These are phyloP conservation scores for Xylariaceae sp. DNA, from an alignment of 2,329 filamentous ascomycete species.

Conservation along the genomic window DNA sequence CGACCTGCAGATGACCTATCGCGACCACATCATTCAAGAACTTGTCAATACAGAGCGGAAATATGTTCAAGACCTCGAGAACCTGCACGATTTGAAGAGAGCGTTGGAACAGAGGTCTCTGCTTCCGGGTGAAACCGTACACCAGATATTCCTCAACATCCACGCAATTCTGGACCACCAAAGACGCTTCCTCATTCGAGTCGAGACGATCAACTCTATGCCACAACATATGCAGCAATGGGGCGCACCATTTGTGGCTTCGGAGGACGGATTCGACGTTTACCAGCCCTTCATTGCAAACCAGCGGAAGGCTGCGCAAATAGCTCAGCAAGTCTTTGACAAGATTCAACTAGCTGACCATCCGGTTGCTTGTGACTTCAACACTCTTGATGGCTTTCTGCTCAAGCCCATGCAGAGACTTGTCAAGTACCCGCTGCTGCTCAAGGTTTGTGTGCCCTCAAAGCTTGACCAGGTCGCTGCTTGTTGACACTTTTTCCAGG, in stretches of 20 bases:
- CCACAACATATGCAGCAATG: slow-evolving; percentile 73
- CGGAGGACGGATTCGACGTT: slow-evolving; percentile 81
- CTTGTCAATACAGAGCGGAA: slow-evolving; percentile 92
- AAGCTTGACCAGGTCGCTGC: too few relatives aligned
- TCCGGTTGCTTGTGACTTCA: slow-evolving; percentile 76
- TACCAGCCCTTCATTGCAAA: slow-evolving; percentile 98
- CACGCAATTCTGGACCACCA: slow-evolving; percentile 94
- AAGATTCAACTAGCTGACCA: slow-evolving; percentile 72
- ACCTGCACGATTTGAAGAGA: slow-evolving; percentile 86
- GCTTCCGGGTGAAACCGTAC: slow-evolving; percentile 80
- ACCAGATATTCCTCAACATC: slow-evolving; percentile 94
- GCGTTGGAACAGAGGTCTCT: slow-evolving; percentile 80
- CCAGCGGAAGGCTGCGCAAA: slow-evolving; percentile 79
- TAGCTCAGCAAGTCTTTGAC: slow-evolving; percentile 79
- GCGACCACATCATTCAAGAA: slow-evolving; percentile 86
- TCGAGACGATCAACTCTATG: slow-evolving; percentile 90
- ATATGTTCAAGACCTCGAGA: slow-evolving; percentile 95
- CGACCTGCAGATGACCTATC: slow-evolving; percentile 61
- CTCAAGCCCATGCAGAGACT: slow-evolving; percentile 95
- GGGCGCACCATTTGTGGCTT: slow-evolving; percentile 83
- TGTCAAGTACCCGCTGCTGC: slow-evolving; percentile 85
- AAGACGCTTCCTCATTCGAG: slow-evolving; percentile 85
- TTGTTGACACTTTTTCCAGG: too few relatives aligned
- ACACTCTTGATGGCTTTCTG: slow-evolving; percentile 83
- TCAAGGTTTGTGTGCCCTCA: slow-evolving; percentile 72